These are phyloP conservation scores for Crataegus laevigata DNA, from an alignment of 306 rosid species.

Conservation along the genomic window DNA sequence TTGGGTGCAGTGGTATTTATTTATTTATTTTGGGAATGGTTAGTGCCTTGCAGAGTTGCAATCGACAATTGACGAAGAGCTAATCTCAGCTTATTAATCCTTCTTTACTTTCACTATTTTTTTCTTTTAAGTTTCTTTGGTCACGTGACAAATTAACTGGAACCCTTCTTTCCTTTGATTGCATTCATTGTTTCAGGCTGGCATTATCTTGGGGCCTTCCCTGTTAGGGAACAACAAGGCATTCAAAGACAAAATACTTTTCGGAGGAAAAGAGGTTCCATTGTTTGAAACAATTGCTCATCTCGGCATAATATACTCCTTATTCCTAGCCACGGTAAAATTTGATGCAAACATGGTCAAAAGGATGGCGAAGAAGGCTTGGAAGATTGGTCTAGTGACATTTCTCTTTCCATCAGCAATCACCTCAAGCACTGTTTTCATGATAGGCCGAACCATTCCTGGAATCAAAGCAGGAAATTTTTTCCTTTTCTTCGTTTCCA, in stretches of 20 bases:
- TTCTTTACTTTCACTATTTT: not conserved
- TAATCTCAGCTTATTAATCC: too few relatives aligned
- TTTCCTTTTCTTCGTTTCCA: not conserved
- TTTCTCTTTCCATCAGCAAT: not conserved
- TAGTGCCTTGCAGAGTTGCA: too few relatives aligned
- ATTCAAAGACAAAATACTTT: not conserved
- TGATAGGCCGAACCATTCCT: not conserved
- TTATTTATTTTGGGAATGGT: too few relatives aligned
- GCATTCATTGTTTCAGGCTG: conserved; percentile 12
- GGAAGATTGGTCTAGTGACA: conserved; percentile 10
- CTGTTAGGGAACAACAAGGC: conserved; percentile 3
- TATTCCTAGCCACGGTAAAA: conserved; percentile 17
- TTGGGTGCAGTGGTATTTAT: too few relatives aligned
- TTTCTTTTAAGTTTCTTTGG: not conserved
- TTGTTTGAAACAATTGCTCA: not conserved
- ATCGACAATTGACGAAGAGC: too few relatives aligned
- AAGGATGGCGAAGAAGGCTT: not conserved
- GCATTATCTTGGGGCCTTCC: conserved; percentile 31
- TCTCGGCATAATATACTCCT: conserved; percentile 6
- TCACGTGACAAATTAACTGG: not conserved
- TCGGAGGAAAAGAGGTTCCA: not conserved
- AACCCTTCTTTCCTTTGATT: not conserved
- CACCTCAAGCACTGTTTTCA: not conserved
- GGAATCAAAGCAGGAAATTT: not conserved
- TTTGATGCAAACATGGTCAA: not conserved